These are phyloP conservation scores for Trametes cubensis DNA, from an alignment of 768 basidiomycete species.

Conservation along the genomic window DNA sequence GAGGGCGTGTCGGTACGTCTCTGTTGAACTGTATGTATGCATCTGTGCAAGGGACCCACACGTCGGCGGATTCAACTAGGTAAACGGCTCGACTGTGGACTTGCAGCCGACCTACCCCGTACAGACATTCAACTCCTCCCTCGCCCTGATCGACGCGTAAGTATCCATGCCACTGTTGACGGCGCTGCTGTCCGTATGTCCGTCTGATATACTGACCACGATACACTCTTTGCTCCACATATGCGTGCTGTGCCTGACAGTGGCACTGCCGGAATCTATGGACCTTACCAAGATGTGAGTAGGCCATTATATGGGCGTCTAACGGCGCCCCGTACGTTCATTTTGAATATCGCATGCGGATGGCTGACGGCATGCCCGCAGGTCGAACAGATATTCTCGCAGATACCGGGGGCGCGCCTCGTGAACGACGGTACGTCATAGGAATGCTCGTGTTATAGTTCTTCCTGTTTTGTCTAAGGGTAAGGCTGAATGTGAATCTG, in stretches of 20 bases:
- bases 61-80: slow-evolving; percentile 39
- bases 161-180: slow-evolving; percentile 30
- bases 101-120: slow-evolving; percentile 68
- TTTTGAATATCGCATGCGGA: neutral
- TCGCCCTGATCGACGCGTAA: slow-evolving; percentile 77
- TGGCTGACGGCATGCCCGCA: slow-evolving; percentile 32
- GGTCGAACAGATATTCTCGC: slow-evolving; percentile 68
- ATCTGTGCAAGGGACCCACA: slow-evolving; percentile 8
- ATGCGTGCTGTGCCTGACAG: slow-evolving; percentile 39
- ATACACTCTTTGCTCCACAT: slow-evolving; percentile 1
- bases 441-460: neutral
- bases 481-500: neutral
- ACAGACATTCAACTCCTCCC: slow-evolving; percentile 53
- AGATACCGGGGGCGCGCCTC: slow-evolving; percentile 65
- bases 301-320: slow-evolving; percentile 17
- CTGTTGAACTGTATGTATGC: slow-evolving; percentile 9
- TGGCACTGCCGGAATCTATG: slow-evolving; percentile 71
- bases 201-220: slow-evolving; percentile 1
- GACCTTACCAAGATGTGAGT: slow-evolving; percentile 76
- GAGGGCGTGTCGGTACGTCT: slow-evolving; percentile 53
- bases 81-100: slow-evolving; percentile 54
- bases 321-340: neutral
- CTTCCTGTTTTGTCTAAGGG: slow-evolving; percentile 30
- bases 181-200: neutral
- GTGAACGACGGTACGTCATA: slow-evolving; percentile 56